Base-by-base conservation (phyloP, 805 yeast genomes). In the Metschnikowia chrysomelidarum region DNA sequence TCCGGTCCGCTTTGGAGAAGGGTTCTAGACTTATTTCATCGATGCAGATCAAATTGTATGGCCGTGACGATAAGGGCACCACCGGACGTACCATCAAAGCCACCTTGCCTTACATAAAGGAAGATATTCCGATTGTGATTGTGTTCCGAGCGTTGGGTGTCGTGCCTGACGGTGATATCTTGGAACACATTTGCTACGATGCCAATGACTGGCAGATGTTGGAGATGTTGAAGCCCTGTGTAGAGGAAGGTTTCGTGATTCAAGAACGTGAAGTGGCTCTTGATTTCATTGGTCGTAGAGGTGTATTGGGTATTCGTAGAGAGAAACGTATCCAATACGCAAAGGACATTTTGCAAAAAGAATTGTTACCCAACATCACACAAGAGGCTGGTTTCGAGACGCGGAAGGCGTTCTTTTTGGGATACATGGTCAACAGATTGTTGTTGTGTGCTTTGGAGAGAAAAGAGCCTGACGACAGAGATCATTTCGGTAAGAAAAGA, bases 161-260 rank as follows among this genome's bases (percentile, higher is more conserved):
- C 31, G 96, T 93, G 15, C 98, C 98, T 25, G 99, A 93, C 69
- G 98, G 99, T 61, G 99, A 93, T 67, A 93, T 93, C 55, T 71
- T 93, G 56, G 97, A 93, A 64, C 98, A 93, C 64, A 93, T 93
- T 41, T 93, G 98, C 69, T 93, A 91, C 63, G 99, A 93, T 63
- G 88, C 87, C 42, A 85, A 82, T 49, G 99, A 93, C 69, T 91
- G 98, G 97, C 98, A 93, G 67, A 93, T 93, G 98, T 76, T 93
- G 62, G 99, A 93, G 67, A 87, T 93, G 93, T 74, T 93, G 56
- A 94, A 93, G 62, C 98, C 99, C 5, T 93, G 98, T 76, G 95
- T 93, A 44, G 99, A 93, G 63, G 98, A 94, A 69, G 98, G 97
- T 35, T 94, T 93, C 64, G 93, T 93, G 35, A 89, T 93, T 48